These are phyloP conservation scores for Lachancea sp. DNA, from an alignment of 805 yeast species.

Conservation along the genomic window DNA sequence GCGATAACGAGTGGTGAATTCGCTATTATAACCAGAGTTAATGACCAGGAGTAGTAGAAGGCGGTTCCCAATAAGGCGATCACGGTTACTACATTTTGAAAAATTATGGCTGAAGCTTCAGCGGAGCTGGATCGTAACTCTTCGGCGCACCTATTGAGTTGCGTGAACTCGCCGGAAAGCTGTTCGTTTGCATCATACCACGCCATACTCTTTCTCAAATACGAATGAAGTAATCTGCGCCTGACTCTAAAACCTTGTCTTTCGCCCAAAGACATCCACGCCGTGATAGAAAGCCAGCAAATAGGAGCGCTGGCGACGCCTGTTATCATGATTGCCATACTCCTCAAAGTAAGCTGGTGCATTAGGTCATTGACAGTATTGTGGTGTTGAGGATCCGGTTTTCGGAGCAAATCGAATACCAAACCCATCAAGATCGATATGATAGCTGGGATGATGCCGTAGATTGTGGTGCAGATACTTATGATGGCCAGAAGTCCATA, in stretches of 20 bases:
- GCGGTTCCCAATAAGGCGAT: constrained; percentile 56
- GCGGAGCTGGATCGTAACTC: constrained; percentile 63
- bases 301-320: constrained; percentile 42
- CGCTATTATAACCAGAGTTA: constrained; percentile 72
- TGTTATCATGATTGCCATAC: constrained; percentile 39
- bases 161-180: constrained; percentile 58
- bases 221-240: constrained; percentile 35
- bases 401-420: constrained; percentile 44
- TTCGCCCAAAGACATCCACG: constrained; percentile 72
- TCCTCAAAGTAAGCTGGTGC: constrained; percentile 33
- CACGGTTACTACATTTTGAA: constrained; percentile 49
- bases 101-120: constrained; percentile 53
- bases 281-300: constrained; percentile 48
- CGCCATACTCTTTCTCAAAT: constrained; percentile 38
- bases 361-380: constrained; percentile 27
- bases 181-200: constrained; percentile 61
- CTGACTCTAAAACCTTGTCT: constrained; percentile 57
- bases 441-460: constrained; percentile 55
- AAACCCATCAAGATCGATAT: constrained; percentile 62
- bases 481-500: constrained; percentile 25
- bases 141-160: constrained; percentile 65
- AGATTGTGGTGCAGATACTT: constrained; percentile 36
- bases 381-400: constrained; percentile 18
- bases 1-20: constrained; percentile 61
- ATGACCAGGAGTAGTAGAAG: constrained; percentile 74